Base-by-base conservation (phyloP, 441 rosid genomes). In the Gossypium schwendimanii region DNA sequence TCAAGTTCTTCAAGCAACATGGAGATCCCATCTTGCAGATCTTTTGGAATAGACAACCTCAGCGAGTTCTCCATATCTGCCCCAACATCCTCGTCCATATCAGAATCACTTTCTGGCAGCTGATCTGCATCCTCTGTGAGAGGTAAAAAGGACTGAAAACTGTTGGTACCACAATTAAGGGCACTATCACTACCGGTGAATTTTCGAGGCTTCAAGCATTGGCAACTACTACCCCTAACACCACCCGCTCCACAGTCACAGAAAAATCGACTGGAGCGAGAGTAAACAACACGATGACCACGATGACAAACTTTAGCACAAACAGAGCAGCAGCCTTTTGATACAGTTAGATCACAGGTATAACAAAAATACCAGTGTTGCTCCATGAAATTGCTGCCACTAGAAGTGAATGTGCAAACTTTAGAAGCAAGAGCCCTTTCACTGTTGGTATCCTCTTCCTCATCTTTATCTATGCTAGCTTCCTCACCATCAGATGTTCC, bases 161-260 rank as follows among this genome's bases (percentile, higher is more conserved):
- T 87, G 84, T 81, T 84, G 62, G 91, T 79, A 77, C 78, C 79
- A 62, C 86, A 89, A 73, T 82, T 75, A 63, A 93, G 89, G 44
- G 79, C 82, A 63, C 70, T 84, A 73, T 88, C 96, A 84, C 71
- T 84, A 77, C 89, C 94, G 72, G 85, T 89, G 81, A 87, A 90
- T 84, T 94, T 93, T 53, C 98, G 97, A 73, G 99, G 97, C 85
- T 97, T 97, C 89, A 94, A 82, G 83, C 99, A 94, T 77, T 93
- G 99, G 74, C 99, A 97, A 84, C 82, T 91, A 88, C 94, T 91
- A 73, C 99, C 98, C 83, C 97, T 91, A 73, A 93, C 99, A 83
- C 99, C 98, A 70, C 99, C 99, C 15, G 99, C 99, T 85, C 99
- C 99, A 80, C 99, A 97, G 83, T 97, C 99, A 36, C 99, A 94